A percentile compares a stretch with the other conserved stretches of the same genome.
These are phyloP conservation scores for Yamadazyma diddensiae DNA, from an alignment of 1,139 yeast species.

Conservation along the genomic window DNA sequence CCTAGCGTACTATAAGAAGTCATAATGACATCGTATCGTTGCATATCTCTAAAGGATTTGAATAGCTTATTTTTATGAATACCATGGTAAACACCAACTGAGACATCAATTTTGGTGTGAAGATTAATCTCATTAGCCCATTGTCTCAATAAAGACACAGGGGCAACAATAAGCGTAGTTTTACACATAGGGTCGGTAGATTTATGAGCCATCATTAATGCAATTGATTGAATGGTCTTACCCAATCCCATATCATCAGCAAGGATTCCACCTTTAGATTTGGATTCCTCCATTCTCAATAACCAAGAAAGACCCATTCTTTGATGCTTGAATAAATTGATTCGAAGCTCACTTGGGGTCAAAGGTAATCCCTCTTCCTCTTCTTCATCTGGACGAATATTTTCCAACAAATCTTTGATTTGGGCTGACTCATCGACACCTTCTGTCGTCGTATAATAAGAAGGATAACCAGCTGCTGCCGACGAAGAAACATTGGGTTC, in stretches of 20 bases:
- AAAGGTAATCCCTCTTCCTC: constrained; percentile 41
- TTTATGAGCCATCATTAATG: constrained; percentile 59
- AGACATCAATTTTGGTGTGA: constrained; percentile 52
- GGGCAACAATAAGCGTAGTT: constrained; percentile 78
- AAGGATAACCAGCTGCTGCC: constrained; percentile 3
- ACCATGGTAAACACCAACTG: constrained; percentile 64
- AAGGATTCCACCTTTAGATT: constrained; percentile 68
- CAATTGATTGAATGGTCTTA: constrained; percentile 80
- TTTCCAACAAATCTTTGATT: constrained; percentile 44
- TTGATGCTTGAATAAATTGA: constrained; percentile 78
- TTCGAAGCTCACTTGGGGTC: constrained; percentile 69
- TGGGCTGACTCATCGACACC: constrained; percentile 7
- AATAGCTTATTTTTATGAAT: constrained; percentile 33
- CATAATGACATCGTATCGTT: constrained; percentile 66
- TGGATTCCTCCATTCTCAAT: constrained; percentile 58
- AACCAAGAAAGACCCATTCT: constrained; percentile 85
- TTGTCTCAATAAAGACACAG: constrained; percentile 78
- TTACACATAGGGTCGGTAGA: constrained; percentile 35
- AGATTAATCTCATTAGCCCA: constrained; percentile 78
- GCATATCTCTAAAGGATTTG: constrained; percentile 43
- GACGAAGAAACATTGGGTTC: neutral
- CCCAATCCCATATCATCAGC: constrained; percentile 98
- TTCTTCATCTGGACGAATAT: constrained; percentile 61
- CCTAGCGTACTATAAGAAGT: constrained; percentile 78
- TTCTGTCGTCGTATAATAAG: constrained; percentile 1